Conservation (phyloP, 2,329 filamentous ascomycete genomes). For the Colletotrichum brevisporum region DNA sequence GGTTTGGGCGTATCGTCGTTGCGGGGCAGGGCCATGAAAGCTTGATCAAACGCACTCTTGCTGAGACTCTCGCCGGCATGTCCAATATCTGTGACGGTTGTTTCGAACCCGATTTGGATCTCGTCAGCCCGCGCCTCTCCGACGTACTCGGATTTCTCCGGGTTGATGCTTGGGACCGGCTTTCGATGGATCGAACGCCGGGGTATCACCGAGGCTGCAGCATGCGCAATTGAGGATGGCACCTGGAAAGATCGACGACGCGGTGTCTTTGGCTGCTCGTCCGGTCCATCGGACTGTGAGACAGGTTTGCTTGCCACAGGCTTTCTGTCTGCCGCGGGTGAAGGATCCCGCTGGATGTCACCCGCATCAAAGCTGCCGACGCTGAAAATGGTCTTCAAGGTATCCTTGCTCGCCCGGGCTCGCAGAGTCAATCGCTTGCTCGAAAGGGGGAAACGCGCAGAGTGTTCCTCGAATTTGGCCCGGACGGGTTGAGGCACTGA, state of each 20-base stretch:
- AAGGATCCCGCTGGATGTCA: conserved; percentile 1
- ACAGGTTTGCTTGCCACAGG: conserved; percentile 14
- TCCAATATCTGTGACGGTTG: conserved; percentile 42
- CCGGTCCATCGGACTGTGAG: not conserved
- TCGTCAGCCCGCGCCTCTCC: conserved; percentile 35
- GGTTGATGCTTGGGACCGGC: conserved; percentile 10
- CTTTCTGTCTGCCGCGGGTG: not conserved
- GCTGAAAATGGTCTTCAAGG: conserved; percentile 64
- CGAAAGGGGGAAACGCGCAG: conserved; percentile 50
- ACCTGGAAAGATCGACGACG: conserved; percentile 39
- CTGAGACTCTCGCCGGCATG: conserved; percentile 45
- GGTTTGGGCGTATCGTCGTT: not conserved
- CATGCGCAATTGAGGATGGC: conserved; percentile 37
- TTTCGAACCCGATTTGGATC: conserved; percentile 40
- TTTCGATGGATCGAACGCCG: conserved; percentile 38
- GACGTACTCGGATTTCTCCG: not conserved
- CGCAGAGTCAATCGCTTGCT: conserved; percentile 55
- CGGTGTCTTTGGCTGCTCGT: conserved; percentile 17
- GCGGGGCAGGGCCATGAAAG: conserved; percentile 40
- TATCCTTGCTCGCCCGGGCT: conserved; percentile 61
- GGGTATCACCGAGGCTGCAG: conserved; percentile 39
- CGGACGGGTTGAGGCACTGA: conserved; percentile 53
- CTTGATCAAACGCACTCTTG: conserved; percentile 48
- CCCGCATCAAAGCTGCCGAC: conserved; percentile 59
- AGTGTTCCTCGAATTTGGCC: conserved; percentile 53